These are phyloP conservation scores for Pyricularia sp. DNA, from an alignment of 2,329 filamentous ascomycete species.

Conservation along the genomic window DNA sequence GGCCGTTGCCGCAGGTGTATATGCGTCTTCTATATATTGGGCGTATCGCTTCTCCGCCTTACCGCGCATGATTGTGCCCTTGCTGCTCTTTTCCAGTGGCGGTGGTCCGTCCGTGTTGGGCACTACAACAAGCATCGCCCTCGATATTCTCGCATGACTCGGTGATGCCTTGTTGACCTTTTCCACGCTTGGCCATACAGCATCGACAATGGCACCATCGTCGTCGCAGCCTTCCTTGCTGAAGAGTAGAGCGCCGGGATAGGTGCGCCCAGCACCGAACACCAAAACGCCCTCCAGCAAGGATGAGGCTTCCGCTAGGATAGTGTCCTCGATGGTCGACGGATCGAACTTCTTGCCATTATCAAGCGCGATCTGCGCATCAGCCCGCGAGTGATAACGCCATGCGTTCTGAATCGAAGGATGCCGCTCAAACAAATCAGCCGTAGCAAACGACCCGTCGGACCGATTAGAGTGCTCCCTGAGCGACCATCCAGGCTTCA, in stretches of 20 bases:
- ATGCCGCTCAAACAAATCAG: slow-evolving; percentile 49
- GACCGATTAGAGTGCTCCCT: slow-evolving; percentile 42
- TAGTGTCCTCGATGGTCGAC: slow-evolving; percentile 41
- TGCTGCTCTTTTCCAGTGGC: slow-evolving; percentile 46
- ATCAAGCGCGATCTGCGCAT: slow-evolving; percentile 47
- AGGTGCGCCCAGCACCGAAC: slow-evolving; percentile 44
- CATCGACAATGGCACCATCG: background rate
- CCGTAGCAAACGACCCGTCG: slow-evolving; percentile 49
- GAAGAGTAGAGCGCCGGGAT: slow-evolving; percentile 44
- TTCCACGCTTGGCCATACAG: slow-evolving; percentile 19
- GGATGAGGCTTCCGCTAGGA: slow-evolving; percentile 25
- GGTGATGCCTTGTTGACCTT: slow-evolving; percentile 34
- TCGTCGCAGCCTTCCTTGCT: slow-evolving; percentile 26
- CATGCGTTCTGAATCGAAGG: slow-evolving; percentile 37
- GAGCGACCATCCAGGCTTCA: slow-evolving; percentile 43
- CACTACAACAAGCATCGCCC: slow-evolving; percentile 36
- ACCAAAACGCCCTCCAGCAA: slow-evolving; percentile 42
- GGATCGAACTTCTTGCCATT: slow-evolving; percentile 61
- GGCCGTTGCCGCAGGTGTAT: slow-evolving; percentile 13
- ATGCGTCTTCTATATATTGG: slow-evolving; percentile 31
- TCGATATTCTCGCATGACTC: slow-evolving; percentile 35
- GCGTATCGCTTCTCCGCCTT: slow-evolving; percentile 36
- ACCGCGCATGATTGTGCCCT: slow-evolving; percentile 43
- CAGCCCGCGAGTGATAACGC: slow-evolving; percentile 48
- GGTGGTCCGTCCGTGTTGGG: slow-evolving; percentile 12